A percentile compares a stretch with the other conserved stretches of the same genome.
phyloP scores from a whole-genome alignment of 164 flowering plant genomes.

The Chloranthus sessilifolius region DNA sequence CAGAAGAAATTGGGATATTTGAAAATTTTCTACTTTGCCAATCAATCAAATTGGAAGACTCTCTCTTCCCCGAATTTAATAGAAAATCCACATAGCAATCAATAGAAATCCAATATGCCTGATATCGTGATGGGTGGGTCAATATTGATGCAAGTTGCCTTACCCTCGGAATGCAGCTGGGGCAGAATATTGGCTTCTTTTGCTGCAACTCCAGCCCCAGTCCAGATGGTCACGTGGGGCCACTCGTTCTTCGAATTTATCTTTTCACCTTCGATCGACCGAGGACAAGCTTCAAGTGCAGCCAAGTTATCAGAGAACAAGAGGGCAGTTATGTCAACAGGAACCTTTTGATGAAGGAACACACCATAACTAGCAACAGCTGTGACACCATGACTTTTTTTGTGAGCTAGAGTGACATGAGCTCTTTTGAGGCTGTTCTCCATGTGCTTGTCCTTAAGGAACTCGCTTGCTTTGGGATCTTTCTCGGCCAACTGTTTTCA shows the following conservation, averaged over 20 bases:
- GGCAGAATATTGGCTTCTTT: conserved; percentile 80
- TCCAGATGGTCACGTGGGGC: conserved; percentile 97
- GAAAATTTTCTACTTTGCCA: too few relatives aligned
- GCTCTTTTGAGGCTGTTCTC: conserved; percentile 43
- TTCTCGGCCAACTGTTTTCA: conserved; percentile 44
- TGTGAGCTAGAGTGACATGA: conserved; percentile 95
- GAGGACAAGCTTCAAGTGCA: conserved; percentile 59
- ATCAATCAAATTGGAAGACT: too few relatives aligned
- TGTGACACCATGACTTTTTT: conserved; percentile 78
- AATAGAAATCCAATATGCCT: conserved; percentile 29
- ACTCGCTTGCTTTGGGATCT: conserved; percentile 37
- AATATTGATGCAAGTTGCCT: conserved; percentile 63
- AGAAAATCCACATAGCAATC: conserved; percentile 3
- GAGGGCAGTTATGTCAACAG: conserved; percentile 56
- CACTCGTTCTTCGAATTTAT: conserved; percentile 65
- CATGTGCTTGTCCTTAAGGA: conserved; percentile 46
- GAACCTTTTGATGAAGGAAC: conserved; percentile 48
- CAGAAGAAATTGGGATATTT: too few relatives aligned
- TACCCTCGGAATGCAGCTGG: conserved; percentile 53
- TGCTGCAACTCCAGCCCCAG: conserved; percentile 58
- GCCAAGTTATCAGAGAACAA: conserved; percentile 67
- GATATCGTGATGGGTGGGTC: conserved; percentile 40
- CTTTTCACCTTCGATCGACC: conserved; percentile 70
- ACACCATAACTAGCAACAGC: conserved; percentile 77
- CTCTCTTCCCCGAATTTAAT: too few relatives aligned